Conservation (phyloP, 768 basidiomycete species). For the Boletus rubroflammeus region DNA sequence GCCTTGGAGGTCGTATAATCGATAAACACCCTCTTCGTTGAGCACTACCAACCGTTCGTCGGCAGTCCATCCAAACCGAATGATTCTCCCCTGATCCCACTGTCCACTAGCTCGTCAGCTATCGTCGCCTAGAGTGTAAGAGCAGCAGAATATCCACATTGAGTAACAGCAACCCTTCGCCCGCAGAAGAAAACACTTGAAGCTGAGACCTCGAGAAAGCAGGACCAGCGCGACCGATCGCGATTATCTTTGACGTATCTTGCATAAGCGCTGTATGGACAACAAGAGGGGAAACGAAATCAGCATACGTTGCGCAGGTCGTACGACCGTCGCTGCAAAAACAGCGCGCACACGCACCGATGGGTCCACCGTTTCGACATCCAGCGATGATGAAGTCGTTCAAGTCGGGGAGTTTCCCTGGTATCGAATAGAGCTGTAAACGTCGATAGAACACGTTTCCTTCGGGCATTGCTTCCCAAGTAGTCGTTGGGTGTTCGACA, state of each 20-base stretch:
- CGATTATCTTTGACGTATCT: constrained; percentile 75
- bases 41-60: constrained; percentile 80
- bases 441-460: constrained; percentile 85
- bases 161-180: constrained; percentile 63
- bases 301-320: not conserved
- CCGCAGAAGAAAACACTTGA: constrained; percentile 83
- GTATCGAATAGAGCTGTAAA: constrained; percentile 78
- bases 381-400: constrained; percentile 77
- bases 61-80: constrained; percentile 81
- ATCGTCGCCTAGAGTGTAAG: not conserved
- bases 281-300: not conserved
- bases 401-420: constrained; percentile 75
- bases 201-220: constrained; percentile 75
- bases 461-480: constrained; percentile 91
- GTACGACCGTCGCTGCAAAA: not conserved
- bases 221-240: constrained; percentile 56
- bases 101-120: constrained; percentile 33
- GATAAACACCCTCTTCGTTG: constrained; percentile 89
- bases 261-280: constrained; percentile 74
- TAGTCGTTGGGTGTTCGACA: constrained; percentile 69
- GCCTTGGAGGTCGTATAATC: constrained; percentile 83
- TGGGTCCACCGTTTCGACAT: constrained; percentile 83
- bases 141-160: constrained; percentile 54
- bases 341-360: constrained; percentile 51
- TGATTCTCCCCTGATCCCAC: constrained; percentile 89